Evolutionary conservation across 352 stramenopile genomes (phyloP).

Genomic region (Globisporangium okanoganense): DNA sequence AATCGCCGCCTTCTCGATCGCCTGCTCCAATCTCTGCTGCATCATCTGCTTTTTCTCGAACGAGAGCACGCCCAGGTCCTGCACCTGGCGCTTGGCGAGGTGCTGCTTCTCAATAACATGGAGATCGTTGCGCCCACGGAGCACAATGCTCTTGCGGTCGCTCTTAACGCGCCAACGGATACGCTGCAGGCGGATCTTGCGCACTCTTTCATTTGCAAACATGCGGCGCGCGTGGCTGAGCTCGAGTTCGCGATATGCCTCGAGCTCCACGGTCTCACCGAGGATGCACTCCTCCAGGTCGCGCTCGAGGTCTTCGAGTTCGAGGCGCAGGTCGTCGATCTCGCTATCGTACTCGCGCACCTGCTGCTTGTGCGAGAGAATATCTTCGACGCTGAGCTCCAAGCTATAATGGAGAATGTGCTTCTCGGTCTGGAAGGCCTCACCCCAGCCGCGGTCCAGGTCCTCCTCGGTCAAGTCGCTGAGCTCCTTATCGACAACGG

Average conservation of each 20-base stretch:
- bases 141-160: constrained; percentile 51
- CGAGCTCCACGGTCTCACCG: constrained; percentile 59
- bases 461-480: constrained; percentile 60
- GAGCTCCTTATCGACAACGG: constrained; percentile 70
- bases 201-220: constrained; percentile 35
- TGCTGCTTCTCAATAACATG: constrained; percentile 28
- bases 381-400: constrained; percentile 76
- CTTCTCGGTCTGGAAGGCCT: constrained; percentile 77
- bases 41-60: constrained; percentile 53
- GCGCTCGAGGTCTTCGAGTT: constrained; percentile 78
- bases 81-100: constrained; percentile 34
- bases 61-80: constrained; percentile 50
- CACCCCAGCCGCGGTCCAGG: constrained; percentile 67
- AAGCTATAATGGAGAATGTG: constrained; percentile 63
- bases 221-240: constrained; percentile 34
- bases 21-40: constrained; percentile 38
- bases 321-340: constrained; percentile 63
- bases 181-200: constrained; percentile 44
- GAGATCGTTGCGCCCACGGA: constrained; percentile 35
- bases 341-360: constrained; percentile 68
- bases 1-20: constrained; percentile 35
- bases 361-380: constrained; percentile 52
- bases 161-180: constrained; percentile 64
- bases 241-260: constrained; percentile 57
- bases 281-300: constrained; percentile 69